A percentile compares a stretch with the other conserved stretches of the same genome.
These are phyloP conservation scores for Stramenopiles sp. DNA, from an alignment of 352 stramenopile genomes.

Conservation along the genomic window DNA sequence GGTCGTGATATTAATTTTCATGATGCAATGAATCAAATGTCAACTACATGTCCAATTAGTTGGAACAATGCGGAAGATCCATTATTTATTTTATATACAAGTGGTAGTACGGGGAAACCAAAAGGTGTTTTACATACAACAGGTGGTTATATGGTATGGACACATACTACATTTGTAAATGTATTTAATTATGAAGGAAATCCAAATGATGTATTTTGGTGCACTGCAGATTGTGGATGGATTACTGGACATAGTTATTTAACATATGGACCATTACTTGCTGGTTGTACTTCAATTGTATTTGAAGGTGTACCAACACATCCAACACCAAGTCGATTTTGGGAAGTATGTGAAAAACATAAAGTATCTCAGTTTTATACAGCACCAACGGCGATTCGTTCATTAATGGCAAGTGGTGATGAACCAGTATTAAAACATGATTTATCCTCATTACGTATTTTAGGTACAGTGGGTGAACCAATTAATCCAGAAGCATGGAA, in stretches of 20 bases:
- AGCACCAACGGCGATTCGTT: constrained; percentile 62
- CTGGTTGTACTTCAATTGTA: constrained; percentile 57
- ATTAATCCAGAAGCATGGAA: constrained; percentile 26
- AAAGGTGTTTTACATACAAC: constrained; percentile 52
- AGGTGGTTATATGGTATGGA: constrained; percentile 39
- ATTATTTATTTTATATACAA: constrained; percentile 55
- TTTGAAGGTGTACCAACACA: constrained; percentile 68
- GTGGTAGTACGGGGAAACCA: constrained; percentile 38
- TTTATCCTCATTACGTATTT: constrained; percentile 35
- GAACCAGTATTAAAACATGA: constrained; percentile 19
- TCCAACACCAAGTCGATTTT: constrained; percentile 56
- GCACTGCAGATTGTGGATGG: constrained; percentile 63
- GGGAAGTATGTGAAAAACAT: constrained; percentile 54
- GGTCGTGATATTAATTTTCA: not conserved
- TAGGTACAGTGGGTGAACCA: constrained; percentile 26
- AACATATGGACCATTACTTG: constrained; percentile 58
- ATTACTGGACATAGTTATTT: constrained; percentile 60
- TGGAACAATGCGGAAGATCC: constrained; percentile 41
- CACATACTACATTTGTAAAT: constrained; percentile 56
- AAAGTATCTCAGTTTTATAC: constrained; percentile 62
- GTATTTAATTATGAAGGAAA: constrained; percentile 43
- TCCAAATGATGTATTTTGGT: constrained; percentile 49
- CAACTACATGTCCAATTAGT: constrained; percentile 24
- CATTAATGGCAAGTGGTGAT: constrained; percentile 42
- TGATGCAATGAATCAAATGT: constrained; percentile 36